Conservation (phyloP, 2,329 filamentous ascomycete species). For the Colletotrichum sp. region DNA sequence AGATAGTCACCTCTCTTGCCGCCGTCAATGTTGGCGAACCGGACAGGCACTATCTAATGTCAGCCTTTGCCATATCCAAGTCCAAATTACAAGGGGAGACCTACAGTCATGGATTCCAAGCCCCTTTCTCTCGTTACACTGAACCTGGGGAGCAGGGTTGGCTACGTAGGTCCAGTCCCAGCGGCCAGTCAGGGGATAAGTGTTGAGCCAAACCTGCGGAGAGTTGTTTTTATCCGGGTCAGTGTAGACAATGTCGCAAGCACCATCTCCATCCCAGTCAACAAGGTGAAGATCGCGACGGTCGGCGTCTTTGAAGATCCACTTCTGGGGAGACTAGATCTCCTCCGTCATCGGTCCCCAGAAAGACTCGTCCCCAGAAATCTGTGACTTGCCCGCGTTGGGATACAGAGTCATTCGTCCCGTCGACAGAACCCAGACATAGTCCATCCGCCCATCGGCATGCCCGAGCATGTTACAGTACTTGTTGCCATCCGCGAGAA, state of each 20-base stretch:
- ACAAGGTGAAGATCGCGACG: constrained; percentile 33
- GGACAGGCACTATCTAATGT: constrained; percentile 21
- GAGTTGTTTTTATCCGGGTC: constrained; percentile 27
- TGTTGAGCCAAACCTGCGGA: constrained; percentile 31
- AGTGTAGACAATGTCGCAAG: constrained; percentile 36
- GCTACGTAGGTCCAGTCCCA: not conserved
- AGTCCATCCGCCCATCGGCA: constrained; percentile 9
- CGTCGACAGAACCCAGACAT: constrained; percentile 3
- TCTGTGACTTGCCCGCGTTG: not conserved
- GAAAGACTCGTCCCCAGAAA: constrained; percentile 4
- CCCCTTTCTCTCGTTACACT: constrained; percentile 29
- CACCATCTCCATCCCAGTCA: constrained; percentile 42
- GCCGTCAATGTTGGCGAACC: constrained; percentile 36
- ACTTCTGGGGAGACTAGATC: constrained; percentile 17
- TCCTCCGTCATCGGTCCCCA: not conserved
- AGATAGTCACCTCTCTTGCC: constrained; percentile 35
- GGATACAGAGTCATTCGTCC: constrained; percentile 6
- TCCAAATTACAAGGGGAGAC: accelerated
- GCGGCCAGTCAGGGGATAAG: not conserved
- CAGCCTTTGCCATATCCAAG: not conserved
- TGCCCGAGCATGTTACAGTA: constrained; percentile 24
- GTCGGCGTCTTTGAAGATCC: constrained; percentile 19
- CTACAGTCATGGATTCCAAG: constrained; percentile 27
- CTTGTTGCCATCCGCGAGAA: constrained; percentile 19
- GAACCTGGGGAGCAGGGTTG: constrained; percentile 1